Evolutionary conservation across 2,329 filamentous ascomycete species (phyloP).

Genomic region (Monilinia polystroma): DNA sequence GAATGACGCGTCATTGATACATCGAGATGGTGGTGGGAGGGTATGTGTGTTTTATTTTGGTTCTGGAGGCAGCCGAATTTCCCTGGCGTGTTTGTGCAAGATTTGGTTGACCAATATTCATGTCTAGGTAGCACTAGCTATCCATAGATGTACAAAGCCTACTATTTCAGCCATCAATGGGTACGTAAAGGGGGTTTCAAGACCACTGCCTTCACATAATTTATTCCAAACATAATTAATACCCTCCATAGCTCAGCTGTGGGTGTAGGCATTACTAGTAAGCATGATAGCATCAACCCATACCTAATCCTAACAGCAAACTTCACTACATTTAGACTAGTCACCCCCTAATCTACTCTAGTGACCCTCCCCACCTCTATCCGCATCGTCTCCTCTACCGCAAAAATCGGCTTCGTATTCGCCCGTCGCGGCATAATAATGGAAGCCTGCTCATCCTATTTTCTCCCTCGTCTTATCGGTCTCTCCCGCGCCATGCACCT

Average conservation of each 20-base stretch:
- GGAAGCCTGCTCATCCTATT: slow-evolving; percentile 71
- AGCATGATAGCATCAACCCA: neutral
- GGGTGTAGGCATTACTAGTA: slow-evolving; percentile 16
- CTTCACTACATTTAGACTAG: too few relatives aligned
- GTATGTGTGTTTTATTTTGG: slow-evolving; percentile 2
- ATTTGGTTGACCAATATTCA: neutral
- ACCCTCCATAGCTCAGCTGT: slow-evolving; percentile 1
- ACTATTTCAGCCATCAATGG: slow-evolving; percentile 60
- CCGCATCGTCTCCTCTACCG: slow-evolving; percentile 52
- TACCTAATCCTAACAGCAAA: neutral
- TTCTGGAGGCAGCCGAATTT: neutral
- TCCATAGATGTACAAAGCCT: slow-evolving; percentile 58
- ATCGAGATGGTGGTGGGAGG: slow-evolving; percentile 51
- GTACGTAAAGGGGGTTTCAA: neutral
- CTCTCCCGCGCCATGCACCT: slow-evolving; percentile 62
- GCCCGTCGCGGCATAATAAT: slow-evolving; percentile 66
- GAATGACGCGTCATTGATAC: slow-evolving; percentile 30
- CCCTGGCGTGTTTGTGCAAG: neutral
- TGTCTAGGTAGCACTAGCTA: slow-evolving; percentile 51
- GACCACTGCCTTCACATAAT: neutral
- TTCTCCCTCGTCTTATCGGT: slow-evolving; percentile 69
- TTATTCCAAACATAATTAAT: neutral
- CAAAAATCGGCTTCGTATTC: slow-evolving; percentile 75
- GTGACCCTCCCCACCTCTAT: slow-evolving; percentile 58
- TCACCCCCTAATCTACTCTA: slow-evolving; percentile 32